Evolutionary conservation across 2,329 filamentous ascomycete genomes (phyloP).

Genomic region (Incumbomyces delicatus): DNA sequence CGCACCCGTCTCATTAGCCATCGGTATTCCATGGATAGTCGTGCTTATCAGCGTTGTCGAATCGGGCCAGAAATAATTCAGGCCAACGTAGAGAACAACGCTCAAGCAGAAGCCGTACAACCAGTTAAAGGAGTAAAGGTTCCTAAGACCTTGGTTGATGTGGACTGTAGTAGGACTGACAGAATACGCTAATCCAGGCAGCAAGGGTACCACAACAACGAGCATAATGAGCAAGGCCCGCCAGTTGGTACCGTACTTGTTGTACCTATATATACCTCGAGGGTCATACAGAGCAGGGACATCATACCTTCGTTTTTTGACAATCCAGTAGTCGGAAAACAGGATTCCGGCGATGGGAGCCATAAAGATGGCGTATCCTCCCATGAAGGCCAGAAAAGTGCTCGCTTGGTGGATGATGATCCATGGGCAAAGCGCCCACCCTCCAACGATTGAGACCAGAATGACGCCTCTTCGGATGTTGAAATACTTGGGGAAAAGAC

Average conservation of each 20-base stretch:
- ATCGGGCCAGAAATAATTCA: constrained; percentile 24
- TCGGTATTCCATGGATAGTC: constrained; percentile 15
- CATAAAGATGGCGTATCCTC: constrained; percentile 25
- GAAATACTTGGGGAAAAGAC: constrained; percentile 43
- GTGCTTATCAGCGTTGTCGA: constrained; percentile 10
- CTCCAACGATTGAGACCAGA: constrained; percentile 30
- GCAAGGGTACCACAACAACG: constrained; percentile 43
- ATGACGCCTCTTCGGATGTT: constrained; percentile 40
- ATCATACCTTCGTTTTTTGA: constrained; percentile 15
- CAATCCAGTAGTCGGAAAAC: constrained; percentile 20
- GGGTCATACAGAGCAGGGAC: constrained; percentile 17
- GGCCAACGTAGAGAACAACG: constrained; percentile 44
- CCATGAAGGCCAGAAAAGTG: constrained; percentile 31
- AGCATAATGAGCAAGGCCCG: constrained; percentile 49
- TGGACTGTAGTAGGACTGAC: neutral
- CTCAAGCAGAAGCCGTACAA: constrained; percentile 51
- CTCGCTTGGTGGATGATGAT: constrained; percentile 35
- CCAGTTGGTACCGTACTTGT: constrained; percentile 44
- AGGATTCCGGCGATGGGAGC: constrained; percentile 22
- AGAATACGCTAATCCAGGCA: too few species aligned
- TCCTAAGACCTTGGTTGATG: constrained; percentile 37
- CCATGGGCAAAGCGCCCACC: constrained; percentile 39
- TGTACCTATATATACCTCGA: constrained; percentile 21
- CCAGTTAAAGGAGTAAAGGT: constrained; percentile 58
- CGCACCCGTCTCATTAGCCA: neutral